Conservation (phyloP, 768 basidiomycete species). For the Sporobolomyces pararoseus region DNA sequence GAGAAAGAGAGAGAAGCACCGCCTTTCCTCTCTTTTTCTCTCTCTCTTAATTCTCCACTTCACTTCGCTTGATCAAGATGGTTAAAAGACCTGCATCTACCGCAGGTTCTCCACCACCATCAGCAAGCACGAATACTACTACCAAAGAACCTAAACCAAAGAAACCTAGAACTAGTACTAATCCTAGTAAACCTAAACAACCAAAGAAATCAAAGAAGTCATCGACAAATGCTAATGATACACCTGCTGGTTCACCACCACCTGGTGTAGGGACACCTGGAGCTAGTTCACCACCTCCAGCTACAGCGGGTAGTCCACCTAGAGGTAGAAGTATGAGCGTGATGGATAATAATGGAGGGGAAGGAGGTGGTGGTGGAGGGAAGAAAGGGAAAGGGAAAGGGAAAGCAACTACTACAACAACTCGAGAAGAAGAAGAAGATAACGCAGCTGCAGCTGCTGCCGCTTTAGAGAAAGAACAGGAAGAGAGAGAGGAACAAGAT, state of each 20-base stretch:
- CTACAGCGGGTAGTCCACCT: neutral
- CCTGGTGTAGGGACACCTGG: neutral
- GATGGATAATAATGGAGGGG: neutral
- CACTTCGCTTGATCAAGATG: conserved; percentile 4
- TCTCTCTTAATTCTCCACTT: neutral
- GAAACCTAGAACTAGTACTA: neutral
- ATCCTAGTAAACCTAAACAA: neutral
- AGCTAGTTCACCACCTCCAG: conserved; percentile 1
- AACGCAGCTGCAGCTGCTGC: neutral
- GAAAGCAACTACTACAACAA: neutral
- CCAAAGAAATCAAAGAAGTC: conserved; percentile 7
- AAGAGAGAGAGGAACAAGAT: conserved; percentile 18
- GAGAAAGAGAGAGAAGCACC: neutral
- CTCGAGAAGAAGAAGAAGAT: neutral
- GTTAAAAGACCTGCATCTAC: conserved; percentile 2
- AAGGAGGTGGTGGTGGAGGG: too few relatives aligned
- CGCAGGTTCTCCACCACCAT: conserved; percentile 5
- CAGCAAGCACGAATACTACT: neutral
- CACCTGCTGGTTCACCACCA: neutral
- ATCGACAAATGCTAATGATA: neutral
- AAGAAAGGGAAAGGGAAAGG: conserved; percentile 15
- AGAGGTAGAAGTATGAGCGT: conserved; percentile 3
- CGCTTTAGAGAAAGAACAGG: neutral
- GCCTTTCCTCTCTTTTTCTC: neutral
- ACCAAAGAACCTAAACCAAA: neutral